phyloP scores from a whole-genome alignment of 2,329 filamentous ascomycete genomes.

The Tolypocladium pustulatum region DNA sequence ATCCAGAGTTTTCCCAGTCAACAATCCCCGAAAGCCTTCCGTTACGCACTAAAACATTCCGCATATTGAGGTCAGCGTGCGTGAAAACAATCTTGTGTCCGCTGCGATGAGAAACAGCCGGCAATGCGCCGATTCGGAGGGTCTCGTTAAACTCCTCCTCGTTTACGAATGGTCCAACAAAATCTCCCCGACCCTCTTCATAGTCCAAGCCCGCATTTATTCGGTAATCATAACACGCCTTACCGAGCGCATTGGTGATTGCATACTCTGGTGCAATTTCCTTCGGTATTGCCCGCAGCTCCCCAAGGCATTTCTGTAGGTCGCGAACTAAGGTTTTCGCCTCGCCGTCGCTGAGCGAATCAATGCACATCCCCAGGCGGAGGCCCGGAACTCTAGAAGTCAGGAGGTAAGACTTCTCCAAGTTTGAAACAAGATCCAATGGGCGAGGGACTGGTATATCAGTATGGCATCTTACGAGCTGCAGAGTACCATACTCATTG shows the following conservation, averaged over 20 bases:
- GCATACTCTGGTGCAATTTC: background rate
- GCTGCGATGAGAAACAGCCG: background rate
- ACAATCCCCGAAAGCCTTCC: too few species aligned
- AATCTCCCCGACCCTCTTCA: background rate
- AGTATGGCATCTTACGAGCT: background rate
- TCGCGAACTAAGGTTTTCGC: background rate
- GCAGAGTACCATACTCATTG: background rate
- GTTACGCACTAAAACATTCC: too few species aligned
- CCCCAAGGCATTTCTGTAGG: background rate
- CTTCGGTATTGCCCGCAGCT: background rate
- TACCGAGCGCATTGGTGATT: background rate
- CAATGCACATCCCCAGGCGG: background rate
- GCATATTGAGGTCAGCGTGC: too few species aligned
- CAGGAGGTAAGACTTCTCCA: background rate
- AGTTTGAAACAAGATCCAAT: background rate
- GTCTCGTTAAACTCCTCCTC: background rate
- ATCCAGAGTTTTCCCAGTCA: too few species aligned
- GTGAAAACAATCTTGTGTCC: background rate
- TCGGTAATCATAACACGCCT: background rate
- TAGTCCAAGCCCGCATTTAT: background rate
- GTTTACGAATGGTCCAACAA: background rate
- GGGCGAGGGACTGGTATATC: background rate
- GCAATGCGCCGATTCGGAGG: background rate
- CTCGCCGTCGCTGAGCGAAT: background rate
- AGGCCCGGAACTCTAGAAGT: background rate